Conservation (phyloP, 2,329 filamentous ascomycete species). For the Fusarium longipes region DNA sequence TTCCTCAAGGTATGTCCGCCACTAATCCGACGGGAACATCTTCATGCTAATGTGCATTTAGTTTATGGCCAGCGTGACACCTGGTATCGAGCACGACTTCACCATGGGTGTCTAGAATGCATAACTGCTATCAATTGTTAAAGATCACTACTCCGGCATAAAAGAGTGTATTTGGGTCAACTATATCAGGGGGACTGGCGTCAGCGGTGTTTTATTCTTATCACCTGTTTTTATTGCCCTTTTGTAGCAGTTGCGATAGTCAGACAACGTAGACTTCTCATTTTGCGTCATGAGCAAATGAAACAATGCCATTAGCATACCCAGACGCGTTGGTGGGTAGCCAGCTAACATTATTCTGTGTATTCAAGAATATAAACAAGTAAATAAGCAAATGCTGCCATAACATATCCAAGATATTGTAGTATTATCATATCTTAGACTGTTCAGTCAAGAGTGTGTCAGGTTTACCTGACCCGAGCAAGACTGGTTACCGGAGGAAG, state of each 20-base stretch:
- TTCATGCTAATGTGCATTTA: conserved; percentile 41
- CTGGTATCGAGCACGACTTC: conserved; percentile 71
- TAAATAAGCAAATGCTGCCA: no score
- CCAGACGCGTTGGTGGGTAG: background rate
- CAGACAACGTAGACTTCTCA: conserved; percentile 28
- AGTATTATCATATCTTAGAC: no score
- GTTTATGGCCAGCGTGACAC: conserved; percentile 90
- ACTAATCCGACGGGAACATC: background rate
- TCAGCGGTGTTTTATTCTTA: conserved; percentile 35
- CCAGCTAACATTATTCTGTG: background rate
- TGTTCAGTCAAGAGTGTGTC: no score
- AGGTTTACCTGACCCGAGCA: no score
- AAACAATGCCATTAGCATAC: background rate
- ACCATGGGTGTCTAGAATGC: conserved; percentile 43
- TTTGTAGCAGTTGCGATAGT: background rate
- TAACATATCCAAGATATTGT: no score
- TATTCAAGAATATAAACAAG: no score
- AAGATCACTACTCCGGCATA: background rate
- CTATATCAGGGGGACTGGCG: conserved; percentile 35
- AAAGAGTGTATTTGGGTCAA: conserved; percentile 7
- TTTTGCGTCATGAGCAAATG: conserved; percentile 17
- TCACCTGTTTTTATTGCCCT: background rate
- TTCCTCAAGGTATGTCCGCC: conserved; percentile 77
- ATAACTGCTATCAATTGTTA: background rate
- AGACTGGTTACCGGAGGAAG: no score